These are phyloP conservation scores for Odontarrhena argentea DNA, from an alignment of 345 rosid genomes.

Conservation along the genomic window DNA sequence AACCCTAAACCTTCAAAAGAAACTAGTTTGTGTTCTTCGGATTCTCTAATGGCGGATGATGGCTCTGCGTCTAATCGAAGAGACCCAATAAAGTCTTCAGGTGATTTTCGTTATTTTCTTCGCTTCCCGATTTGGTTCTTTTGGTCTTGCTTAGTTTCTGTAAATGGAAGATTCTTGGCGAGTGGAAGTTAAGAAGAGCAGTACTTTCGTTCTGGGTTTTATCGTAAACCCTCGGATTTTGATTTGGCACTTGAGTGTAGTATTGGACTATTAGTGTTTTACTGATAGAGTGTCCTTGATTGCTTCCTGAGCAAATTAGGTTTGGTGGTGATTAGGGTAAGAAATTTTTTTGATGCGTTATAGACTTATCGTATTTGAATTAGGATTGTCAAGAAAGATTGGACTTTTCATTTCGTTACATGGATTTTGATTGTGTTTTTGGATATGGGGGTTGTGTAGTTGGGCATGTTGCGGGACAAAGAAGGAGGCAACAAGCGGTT, in stretches of 20 bases:
- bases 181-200: not conserved
- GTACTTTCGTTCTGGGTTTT: constrained; percentile 7
- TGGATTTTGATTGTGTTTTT: constrained; percentile 25
- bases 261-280: constrained; percentile 16
- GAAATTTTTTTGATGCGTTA: not conserved
- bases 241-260: constrained; percentile 12
- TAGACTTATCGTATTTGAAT: not conserved
- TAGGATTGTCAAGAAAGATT: not conserved
- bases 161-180: not conserved
- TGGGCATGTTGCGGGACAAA: constrained; percentile 77
- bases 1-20: constrained; percentile 2
- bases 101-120: constrained; percentile 35
- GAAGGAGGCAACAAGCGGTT: constrained; percentile 83
- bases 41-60: constrained; percentile 67
- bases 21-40: not conserved
- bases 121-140: not conserved
- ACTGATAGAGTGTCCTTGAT: constrained; percentile 18
- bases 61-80: constrained; percentile 53
- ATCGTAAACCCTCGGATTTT: constrained; percentile 25
- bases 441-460: constrained; percentile 41
- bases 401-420: constrained; percentile 1
- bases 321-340: constrained; percentile 8
- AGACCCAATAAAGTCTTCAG: constrained; percentile 80
- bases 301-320: constrained; percentile 31
- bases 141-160: constrained; percentile 30